Conservation (phyloP, 1,139 yeast genomes). For the Pichia sp. region DNA sequence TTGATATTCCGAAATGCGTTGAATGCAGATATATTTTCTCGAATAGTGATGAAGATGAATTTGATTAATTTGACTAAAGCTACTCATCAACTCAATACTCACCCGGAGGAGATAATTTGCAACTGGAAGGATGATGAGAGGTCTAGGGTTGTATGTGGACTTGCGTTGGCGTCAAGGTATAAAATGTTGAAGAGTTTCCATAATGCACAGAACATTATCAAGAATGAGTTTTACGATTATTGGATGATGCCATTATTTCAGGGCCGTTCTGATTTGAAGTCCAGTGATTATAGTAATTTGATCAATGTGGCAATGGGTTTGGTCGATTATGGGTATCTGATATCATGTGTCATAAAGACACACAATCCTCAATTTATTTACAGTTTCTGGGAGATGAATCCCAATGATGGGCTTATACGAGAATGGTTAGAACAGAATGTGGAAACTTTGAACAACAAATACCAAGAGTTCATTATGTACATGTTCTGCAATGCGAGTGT, state of each 20-base stretch:
- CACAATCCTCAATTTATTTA: constrained; percentile 14
- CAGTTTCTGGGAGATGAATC: constrained; percentile 21
- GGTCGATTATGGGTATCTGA: constrained; percentile 12
- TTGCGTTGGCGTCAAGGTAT: constrained; percentile 20
- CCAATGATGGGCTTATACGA: constrained; percentile 12
- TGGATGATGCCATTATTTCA: constrained; percentile 19
- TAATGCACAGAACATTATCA: constrained; percentile 12
- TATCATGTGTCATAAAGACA: constrained; percentile 11
- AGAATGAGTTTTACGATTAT: constrained; percentile 8
- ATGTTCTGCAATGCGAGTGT: constrained; percentile 39
- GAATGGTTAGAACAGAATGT: constrained; percentile 11
- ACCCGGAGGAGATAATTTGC: constrained; percentile 10
- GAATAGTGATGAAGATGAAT: constrained; percentile 16
- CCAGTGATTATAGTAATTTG: constrained; percentile 18
- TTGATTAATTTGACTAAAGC: constrained; percentile 11
- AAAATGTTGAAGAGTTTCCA: constrained; percentile 16
- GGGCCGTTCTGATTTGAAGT: constrained; percentile 6
- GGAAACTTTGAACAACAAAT: constrained; percentile 1
- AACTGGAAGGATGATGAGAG: constrained; percentile 8
- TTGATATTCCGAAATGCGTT: constrained; percentile 15
- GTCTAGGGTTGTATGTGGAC: constrained; percentile 13
- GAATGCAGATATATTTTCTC: constrained; percentile 10
- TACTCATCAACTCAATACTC: constrained; percentile 10
- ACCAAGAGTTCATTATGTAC: constrained; percentile 13
- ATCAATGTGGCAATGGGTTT: constrained; percentile 14